Evolutionary conservation across 148 eudicot species (phyloP).

Genomic region (Rhododendron ovatum): DNA sequence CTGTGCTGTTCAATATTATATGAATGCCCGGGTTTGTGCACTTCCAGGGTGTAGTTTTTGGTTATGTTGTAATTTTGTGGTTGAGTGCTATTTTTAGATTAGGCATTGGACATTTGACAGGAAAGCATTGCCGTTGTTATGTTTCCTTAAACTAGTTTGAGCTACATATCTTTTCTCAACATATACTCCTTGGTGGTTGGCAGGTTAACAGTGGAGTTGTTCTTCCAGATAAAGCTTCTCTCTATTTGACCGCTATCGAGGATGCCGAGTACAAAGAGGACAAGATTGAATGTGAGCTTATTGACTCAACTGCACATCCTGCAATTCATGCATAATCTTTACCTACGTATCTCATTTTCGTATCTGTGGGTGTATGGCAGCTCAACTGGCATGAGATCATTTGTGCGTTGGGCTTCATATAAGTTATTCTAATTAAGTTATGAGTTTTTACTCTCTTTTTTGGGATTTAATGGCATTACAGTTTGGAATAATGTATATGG

Average conservation of each 20-base stretch:
- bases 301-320: neutral
- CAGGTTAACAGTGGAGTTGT: slow-evolving; percentile 74
- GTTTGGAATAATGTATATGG: slow-evolving; percentile 97
- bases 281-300: slow-evolving; percentile 86
- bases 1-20: neutral
- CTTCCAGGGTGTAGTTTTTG: neutral
- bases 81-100: neutral
- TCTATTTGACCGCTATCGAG: slow-evolving; percentile 91
- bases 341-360: neutral
- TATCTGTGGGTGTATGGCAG: neutral
- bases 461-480: slow-evolving; percentile 21
- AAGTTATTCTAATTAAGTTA: neutral
- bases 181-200: slow-evolving; percentile 17
- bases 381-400: slow-evolving; percentile 6
- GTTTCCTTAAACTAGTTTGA: neutral
- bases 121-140: neutral
- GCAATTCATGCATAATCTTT: neutral
- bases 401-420: neutral
- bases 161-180: neutral
- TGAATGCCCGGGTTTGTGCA: neutral
- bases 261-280: slow-evolving; percentile 98
- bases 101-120: neutral
- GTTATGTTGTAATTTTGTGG: neutral
- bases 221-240: slow-evolving; percentile 88
- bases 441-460: neutral